Evolutionary conservation across 306 rosid genomes (phyloP).

Genomic region (Leucaena leucocephala): DNA sequence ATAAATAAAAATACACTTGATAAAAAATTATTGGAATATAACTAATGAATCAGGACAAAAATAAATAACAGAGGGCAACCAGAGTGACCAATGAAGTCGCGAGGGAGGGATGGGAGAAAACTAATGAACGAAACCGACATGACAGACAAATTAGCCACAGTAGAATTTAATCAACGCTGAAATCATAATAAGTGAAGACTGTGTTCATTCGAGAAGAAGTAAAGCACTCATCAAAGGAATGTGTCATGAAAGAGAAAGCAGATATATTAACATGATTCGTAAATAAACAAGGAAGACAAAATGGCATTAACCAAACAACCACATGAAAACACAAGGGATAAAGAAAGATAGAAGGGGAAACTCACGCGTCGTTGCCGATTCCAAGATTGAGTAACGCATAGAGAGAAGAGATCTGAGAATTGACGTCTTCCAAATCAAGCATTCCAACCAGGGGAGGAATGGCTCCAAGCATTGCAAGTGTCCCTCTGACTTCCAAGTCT

Average conservation of each 20-base stretch:
- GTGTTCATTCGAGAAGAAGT: background rate
- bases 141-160: background rate
- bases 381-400: slow-evolving; percentile 96
- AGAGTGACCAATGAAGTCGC: background rate
- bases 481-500: slow-evolving; percentile 63
- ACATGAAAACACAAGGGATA: background rate
- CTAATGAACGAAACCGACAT: slow-evolving; percentile 13
- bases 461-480: slow-evolving; percentile 88
- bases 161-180: slow-evolving; percentile 1
- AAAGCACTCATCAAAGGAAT: background rate
- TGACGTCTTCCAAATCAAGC: slow-evolving; percentile 68
- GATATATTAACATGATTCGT: background rate
- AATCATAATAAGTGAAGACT: background rate
- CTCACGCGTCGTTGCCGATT: slow-evolving; percentile 89
- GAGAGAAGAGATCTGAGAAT: slow-evolving; percentile 82
- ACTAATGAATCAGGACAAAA: background rate
- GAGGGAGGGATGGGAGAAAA: background rate
- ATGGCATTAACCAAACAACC: background rate
- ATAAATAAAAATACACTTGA: too few relatives aligned
- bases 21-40: too few relatives aligned
- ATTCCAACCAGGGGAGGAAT: slow-evolving; percentile 89
- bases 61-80: background rate
- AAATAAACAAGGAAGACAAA: background rate
- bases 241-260: background rate
- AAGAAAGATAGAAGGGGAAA: slow-evolving; percentile 16